Evolutionary conservation across 2,329 filamentous ascomycete genomes (phyloP).

Genomic region (Exophiala sideris): DNA sequence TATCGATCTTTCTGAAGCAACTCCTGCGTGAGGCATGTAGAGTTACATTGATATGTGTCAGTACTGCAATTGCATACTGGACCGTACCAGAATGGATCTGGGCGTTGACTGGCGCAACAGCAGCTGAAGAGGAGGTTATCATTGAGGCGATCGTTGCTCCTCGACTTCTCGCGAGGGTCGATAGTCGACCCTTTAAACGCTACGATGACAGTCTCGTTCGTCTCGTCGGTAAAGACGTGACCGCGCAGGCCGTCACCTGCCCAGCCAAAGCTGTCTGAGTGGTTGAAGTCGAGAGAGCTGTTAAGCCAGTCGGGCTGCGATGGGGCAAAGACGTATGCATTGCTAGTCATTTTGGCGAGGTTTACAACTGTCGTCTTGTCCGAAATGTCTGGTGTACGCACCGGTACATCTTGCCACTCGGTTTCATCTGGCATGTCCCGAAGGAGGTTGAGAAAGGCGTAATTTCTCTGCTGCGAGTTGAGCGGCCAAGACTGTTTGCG

Average conservation of each 20-base stretch:
- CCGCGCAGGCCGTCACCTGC: conserved; percentile 21
- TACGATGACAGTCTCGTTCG: conserved; percentile 22
- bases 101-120: conserved; percentile 23
- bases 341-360: conserved; percentile 24
- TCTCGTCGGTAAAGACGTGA: conserved; percentile 22
- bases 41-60: conserved; percentile 22
- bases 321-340: conserved; percentile 22
- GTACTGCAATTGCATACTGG: conserved; percentile 24
- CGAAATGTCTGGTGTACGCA: conserved; percentile 24
- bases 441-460: neutral
- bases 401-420: neutral
- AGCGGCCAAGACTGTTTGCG: neutral
- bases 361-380: conserved; percentile 26
- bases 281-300: conserved; percentile 22
- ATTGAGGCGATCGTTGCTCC: conserved; percentile 18
- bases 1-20: conserved; percentile 20
- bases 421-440: neutral
- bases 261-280: conserved; percentile 24
- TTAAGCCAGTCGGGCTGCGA: conserved; percentile 23
- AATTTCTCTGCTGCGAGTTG: neutral
- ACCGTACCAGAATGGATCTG: conserved; percentile 20
- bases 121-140: conserved; percentile 27
- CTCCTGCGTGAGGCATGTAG: conserved; percentile 19
- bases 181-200: conserved; percentile 26
- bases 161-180: conserved; percentile 15